Evolutionary conservation across 2,329 filamentous ascomycete species (phyloP).

Genomic region (Beauveria scarabaeidicola): DNA sequence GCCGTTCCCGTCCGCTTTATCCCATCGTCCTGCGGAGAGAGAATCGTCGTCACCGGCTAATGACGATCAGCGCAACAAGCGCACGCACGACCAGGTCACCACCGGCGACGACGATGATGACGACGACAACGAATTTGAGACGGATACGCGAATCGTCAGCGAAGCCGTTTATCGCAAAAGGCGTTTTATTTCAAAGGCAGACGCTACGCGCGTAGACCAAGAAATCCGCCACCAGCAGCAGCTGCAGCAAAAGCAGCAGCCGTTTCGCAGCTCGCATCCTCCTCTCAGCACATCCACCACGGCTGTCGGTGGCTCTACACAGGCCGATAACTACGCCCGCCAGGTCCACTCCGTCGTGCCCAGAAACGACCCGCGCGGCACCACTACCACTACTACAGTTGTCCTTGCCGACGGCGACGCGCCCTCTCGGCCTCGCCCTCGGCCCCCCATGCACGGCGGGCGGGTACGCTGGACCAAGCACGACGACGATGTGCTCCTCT

Average conservation of each 20-base stretch:
- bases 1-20: neutral
- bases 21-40: no score
- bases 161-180: slow-evolving; percentile 17
- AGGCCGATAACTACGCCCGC: neutral
- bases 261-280: neutral
- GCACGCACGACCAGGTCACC: neutral
- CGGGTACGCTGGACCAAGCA: slow-evolving; percentile 33
- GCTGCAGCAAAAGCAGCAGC: neutral
- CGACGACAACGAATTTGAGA: slow-evolving; percentile 22
- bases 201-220: neutral
- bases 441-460: neutral
- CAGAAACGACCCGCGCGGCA: neutral
- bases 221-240: neutral
- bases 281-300: neutral
- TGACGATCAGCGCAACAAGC: neutral
- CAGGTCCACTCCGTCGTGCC: no score
- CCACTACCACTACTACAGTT: neutral
- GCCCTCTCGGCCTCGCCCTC: neutral
- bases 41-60: no score
- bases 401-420: no score
- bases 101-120: slow-evolving; percentile 10
- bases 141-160: slow-evolving; percentile 17
- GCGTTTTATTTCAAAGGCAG: neutral
- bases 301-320: neutral
- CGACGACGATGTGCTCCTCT: slow-evolving; percentile 34